Conservation (phyloP, 345 rosid genomes). For the Linum lewisii region DNA sequence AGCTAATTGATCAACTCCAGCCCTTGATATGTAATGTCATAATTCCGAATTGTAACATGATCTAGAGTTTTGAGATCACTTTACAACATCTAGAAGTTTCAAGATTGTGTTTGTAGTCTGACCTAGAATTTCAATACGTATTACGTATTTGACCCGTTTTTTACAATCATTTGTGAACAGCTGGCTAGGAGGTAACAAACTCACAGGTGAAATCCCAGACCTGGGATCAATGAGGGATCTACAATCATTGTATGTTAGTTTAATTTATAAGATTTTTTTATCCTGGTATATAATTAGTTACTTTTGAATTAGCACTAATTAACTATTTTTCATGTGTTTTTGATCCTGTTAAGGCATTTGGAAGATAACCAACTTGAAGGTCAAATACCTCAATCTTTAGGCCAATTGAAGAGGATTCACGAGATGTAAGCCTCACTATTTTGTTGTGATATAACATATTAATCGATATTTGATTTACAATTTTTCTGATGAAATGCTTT, state of each 20-base stretch:
- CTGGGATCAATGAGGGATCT: conserved; percentile 37
- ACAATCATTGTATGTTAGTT: conserved; percentile 46
- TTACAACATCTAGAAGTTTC: no score
- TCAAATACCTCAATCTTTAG: conserved; percentile 53
- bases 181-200: conserved; percentile 59
- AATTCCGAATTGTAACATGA: no score
- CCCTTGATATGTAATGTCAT: no score
- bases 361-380: conserved; percentile 63
- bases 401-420: conserved; percentile 34
- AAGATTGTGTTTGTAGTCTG: no score
- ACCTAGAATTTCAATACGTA: no score
- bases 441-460: background rate
- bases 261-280: background rate
- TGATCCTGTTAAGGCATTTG: conserved; percentile 53
- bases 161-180: conserved; percentile 33
- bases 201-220: conserved; percentile 65
- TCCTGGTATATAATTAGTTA: no score
- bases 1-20: no score
- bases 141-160: conserved; percentile 11
- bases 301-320: no score
- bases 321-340: background rate
- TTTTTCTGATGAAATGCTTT: background rate
- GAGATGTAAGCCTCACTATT: conserved; percentile 39
- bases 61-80: no score
- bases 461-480: background rate